Evolutionary conservation across 371 early-diverging fungal genomes (phyloP), one percentile per base, ranked within the genome.

Genomic region (Apophysomyces ossiformis): DNA sequence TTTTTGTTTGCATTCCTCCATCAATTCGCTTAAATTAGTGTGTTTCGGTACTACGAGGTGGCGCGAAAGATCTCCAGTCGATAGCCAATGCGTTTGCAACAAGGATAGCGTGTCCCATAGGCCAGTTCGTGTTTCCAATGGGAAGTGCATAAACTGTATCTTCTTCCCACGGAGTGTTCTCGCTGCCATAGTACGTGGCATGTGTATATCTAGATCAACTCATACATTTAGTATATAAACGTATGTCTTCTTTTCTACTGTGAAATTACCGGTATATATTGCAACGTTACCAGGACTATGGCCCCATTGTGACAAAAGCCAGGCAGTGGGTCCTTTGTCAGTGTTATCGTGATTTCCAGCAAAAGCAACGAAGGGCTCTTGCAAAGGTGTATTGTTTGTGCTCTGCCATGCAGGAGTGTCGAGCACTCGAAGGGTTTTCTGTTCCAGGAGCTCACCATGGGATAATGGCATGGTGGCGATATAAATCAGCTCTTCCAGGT

Each of bases 321-420:
- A 79, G 15, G 60, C 46, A 1, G 78, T 21, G 5, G 74, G 64
- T 0, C 84, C 84, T 16, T 69, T 67, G 16, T 47, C 61, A 7
- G 72, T 43, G 57, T 66, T 69, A 6, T 57, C 61, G 15, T 73
- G 74, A 63, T 90, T 87, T 0, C 89, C 87, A 5, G 88, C 80
- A 70, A 90, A 89, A 1, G 89, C 87, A 41, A 92, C 82, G 60
- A 89, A 87, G 2, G 92, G 92, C 47, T 85, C 75, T 32, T 79
- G 77, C 26, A 82, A 67, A 15, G 54, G 54, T 1, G 54, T 26
- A 21, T 50, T 50, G 54, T 50, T 50, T 21, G 54, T 50, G 0
- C 65, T 67, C 21, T 70, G 64, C 18, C 47, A 38, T 7, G 64
- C 26, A 36, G 37, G 18, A 32, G 47, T 50, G 16, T 65, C 58